These are phyloP conservation scores for Gardenia jasminoides DNA, from an alignment of 257 asterid genomes.

Conservation along the genomic window DNA sequence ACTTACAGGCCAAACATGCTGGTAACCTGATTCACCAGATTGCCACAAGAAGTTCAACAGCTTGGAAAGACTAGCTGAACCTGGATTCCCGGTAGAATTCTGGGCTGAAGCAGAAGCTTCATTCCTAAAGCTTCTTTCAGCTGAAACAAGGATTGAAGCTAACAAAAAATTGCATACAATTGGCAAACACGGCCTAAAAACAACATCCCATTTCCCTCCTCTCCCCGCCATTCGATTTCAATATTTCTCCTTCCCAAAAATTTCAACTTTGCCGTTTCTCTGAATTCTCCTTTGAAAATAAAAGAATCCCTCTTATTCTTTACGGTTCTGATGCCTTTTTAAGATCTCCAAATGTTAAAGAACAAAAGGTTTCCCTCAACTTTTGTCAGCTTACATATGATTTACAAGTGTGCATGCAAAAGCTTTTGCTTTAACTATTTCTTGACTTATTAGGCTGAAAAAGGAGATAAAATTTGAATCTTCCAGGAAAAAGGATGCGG, in stretches of 20 bases:
- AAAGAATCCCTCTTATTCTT: neutral
- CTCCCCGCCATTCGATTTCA: constrained; percentile 48
- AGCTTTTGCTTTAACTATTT: neutral
- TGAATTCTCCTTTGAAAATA: neutral
- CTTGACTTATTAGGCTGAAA: neutral
- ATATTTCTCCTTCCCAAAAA: neutral
- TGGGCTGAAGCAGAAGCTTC: constrained; percentile 29
- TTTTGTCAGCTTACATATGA: neutral
- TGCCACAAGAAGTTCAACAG: constrained; percentile 68
- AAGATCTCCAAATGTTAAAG: neutral
- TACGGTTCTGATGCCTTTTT: neutral
- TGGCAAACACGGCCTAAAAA: constrained; percentile 55
- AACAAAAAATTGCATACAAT: constrained; percentile 70
- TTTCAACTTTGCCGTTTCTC: neutral
- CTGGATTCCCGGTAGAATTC: constrained; percentile 34
- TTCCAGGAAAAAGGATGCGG: neutral
- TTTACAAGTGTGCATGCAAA: neutral
- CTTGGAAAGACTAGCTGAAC: constrained; percentile 34
- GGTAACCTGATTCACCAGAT: constrained; percentile 63
- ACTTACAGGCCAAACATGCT: constrained; percentile 97
- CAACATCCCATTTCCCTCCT: constrained; percentile 55
- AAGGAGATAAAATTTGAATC: neutral
- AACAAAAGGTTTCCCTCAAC: constrained; percentile 2
- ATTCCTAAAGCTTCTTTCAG: constrained; percentile 68
- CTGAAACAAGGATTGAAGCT: constrained; percentile 79